Evolutionary conservation across 2,329 filamentous ascomycete genomes (phyloP).

Genomic region (Neofusicoccum laricinum): DNA sequence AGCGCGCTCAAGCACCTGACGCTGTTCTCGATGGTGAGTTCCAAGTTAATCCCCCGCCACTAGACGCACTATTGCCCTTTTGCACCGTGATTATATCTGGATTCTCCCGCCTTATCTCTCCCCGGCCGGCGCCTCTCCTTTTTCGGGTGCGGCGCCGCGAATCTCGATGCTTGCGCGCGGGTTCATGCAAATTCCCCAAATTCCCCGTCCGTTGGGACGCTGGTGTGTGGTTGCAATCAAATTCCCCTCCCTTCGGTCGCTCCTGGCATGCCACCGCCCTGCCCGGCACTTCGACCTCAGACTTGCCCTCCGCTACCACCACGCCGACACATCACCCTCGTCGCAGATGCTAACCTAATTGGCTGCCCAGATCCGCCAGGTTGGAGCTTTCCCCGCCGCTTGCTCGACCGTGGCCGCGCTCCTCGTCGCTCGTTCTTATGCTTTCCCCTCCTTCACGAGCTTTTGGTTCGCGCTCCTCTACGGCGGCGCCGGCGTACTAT

Average conservation of each 20-base stretch:
- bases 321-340: not conserved
- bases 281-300: not conserved
- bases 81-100: not conserved
- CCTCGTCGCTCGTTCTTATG: slow-evolving; percentile 8
- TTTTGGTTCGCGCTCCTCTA: slow-evolving; percentile 14
- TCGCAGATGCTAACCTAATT: not conserved
- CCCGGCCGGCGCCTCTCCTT: not conserved
- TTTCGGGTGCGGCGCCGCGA: not conserved
- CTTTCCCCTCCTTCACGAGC: slow-evolving; percentile 6
- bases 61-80: slow-evolving; percentile 11
- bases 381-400: slow-evolving; percentile 11
- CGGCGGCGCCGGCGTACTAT: slow-evolving; percentile 9
- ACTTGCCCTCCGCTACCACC: not conserved
- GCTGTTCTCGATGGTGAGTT: slow-evolving; percentile 16
- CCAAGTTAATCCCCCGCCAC: not conserved
- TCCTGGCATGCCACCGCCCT: not conserved
- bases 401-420: slow-evolving; percentile 7
- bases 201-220: not conserved
- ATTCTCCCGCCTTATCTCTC: slow-evolving; percentile 1
- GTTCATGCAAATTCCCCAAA: slow-evolving; percentile 1
- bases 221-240: not conserved
- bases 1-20: slow-evolving; percentile 5
- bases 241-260: slow-evolving; percentile 9
- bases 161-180: not conserved
- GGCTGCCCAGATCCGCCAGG: slow-evolving; percentile 13